These are phyloP conservation scores for Alternaria sp. DNA, from an alignment of 2,329 filamentous ascomycete species.

Conservation along the genomic window DNA sequence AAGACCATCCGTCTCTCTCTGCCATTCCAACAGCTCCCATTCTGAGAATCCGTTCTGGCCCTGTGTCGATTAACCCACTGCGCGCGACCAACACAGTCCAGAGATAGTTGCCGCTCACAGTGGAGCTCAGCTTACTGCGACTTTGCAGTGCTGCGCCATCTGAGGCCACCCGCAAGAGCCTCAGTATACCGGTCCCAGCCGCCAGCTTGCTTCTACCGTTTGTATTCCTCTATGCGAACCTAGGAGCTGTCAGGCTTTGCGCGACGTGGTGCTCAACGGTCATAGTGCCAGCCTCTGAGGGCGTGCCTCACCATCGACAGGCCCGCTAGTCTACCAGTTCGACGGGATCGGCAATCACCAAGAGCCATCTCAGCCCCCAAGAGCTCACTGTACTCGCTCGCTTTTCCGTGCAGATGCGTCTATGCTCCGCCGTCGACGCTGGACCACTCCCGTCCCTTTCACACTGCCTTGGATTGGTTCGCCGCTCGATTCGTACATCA, in stretches of 20 bases:
- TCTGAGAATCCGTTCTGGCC: slow-evolving; percentile 34
- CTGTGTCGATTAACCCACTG: slow-evolving; percentile 33
- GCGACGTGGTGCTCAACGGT: slow-evolving; percentile 47
- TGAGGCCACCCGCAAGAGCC: slow-evolving; percentile 40
- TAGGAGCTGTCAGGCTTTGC: slow-evolving; percentile 44
- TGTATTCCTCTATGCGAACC: slow-evolving; percentile 31
- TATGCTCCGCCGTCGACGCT: slow-evolving; percentile 30
- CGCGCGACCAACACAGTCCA: slow-evolving; percentile 30
- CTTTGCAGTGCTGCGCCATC: slow-evolving; percentile 41
- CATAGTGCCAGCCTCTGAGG: slow-evolving; percentile 40
- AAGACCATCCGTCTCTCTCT: slow-evolving; percentile 32
- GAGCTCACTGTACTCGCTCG: slow-evolving; percentile 37
- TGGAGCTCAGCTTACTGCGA: slow-evolving; percentile 47
- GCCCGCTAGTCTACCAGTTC: slow-evolving; percentile 44
- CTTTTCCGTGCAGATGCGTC: slow-evolving; percentile 42
- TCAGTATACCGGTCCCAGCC: slow-evolving; percentile 38
- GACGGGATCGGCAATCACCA: slow-evolving; percentile 47
- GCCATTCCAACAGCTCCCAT: slow-evolving; percentile 32
- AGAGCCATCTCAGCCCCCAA: slow-evolving; percentile 41
- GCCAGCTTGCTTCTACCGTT: slow-evolving; percentile 28
- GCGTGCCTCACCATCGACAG: slow-evolving; percentile 43
- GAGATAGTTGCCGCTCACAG: slow-evolving; percentile 28
- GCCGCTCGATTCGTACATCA: slow-evolving; percentile 26
- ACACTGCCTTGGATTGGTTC: slow-evolving; percentile 38
- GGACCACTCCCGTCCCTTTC: slow-evolving; percentile 39